A percentile compares a stretch with the other conserved stretches of the same genome.
Conservation (phyloP, 768 basidiomycete genomes). For the Favolaschia claudopus region DNA sequence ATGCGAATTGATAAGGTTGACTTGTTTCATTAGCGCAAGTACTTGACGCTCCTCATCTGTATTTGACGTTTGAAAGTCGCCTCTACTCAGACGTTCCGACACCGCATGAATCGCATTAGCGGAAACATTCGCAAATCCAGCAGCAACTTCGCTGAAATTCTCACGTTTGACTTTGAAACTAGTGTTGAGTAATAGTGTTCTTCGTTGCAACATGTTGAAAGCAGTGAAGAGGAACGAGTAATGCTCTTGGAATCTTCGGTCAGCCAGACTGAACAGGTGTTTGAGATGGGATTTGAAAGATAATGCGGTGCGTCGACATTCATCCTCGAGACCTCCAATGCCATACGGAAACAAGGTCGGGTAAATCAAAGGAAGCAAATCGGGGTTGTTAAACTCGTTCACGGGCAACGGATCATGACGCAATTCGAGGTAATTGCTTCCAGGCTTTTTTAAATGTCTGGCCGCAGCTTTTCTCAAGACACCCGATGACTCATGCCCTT, state of each 20-base stretch:
- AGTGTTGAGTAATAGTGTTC: conserved; percentile 25
- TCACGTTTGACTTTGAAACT: conserved; percentile 27
- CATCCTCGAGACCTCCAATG: not conserved
- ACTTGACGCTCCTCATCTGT: conserved; percentile 26
- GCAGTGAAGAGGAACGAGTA: not conserved
- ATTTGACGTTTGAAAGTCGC: conserved; percentile 4
- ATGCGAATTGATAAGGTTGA: not conserved
- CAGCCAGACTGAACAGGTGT: not conserved
- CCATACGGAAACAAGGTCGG: not conserved
- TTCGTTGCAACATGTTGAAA: conserved; percentile 29
- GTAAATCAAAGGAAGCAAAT: not conserved
- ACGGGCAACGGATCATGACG: not conserved
- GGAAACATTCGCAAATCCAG: not conserved
- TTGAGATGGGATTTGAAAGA: not conserved
- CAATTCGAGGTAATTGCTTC: not conserved
- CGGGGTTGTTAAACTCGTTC: not conserved
- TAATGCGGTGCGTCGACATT: not conserved
- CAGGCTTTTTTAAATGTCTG: conserved; percentile 15
- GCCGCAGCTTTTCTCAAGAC: too few species aligned
- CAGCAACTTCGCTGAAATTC: conserved; percentile 20
- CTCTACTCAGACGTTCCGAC: not conserved
- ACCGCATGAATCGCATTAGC: not conserved
- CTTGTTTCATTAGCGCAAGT: conserved; percentile 27
- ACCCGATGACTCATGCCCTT: too few species aligned
- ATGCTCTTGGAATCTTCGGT: not conserved